phyloP scores from a whole-genome alignment of 768 basidiomycete species.

The Xerocomus potaroensis region DNA sequence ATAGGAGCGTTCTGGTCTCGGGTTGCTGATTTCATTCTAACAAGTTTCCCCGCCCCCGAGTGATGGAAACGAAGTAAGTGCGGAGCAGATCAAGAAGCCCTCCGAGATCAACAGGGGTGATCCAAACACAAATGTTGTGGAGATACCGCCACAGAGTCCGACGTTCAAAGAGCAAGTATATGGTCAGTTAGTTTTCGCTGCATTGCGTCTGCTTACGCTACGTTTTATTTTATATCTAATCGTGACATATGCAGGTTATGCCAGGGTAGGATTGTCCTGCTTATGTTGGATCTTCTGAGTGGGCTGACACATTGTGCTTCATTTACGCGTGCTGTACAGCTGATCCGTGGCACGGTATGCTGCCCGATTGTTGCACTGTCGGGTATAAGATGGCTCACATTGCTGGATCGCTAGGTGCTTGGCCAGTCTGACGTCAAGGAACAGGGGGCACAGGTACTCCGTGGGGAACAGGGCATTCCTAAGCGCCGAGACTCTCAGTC shows the following conservation, averaged over 20 bases:
- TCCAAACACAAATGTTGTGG: conserved; percentile 23
- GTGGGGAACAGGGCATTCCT: conserved; percentile 41
- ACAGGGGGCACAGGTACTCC: conserved; percentile 50
- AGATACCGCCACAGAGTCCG: conserved; percentile 25
- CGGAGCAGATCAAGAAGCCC: conserved; percentile 24
- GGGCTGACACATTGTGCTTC: conserved; percentile 4
- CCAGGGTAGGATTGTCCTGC: conserved; percentile 17
- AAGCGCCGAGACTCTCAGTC: conserved; percentile 22
- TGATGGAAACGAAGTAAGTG: conserved; percentile 36
- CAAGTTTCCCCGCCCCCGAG: conserved; percentile 33
- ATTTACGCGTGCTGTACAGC: conserved; percentile 11
- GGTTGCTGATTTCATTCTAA: not conserved
- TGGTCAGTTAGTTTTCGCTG: too few species aligned
- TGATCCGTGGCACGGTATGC: conserved; percentile 31
- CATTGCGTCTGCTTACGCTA: too few species aligned
- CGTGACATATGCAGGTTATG: too few species aligned
- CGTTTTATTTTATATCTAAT: too few species aligned
- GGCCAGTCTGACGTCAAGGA: conserved; percentile 43
- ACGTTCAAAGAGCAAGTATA: conserved; percentile 60
- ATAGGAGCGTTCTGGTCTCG: not conserved
- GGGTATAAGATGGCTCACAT: not conserved
- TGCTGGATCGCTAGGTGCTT: conserved; percentile 14
- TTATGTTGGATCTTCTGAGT: not conserved
- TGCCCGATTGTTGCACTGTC: not conserved
- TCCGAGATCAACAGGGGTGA: conserved; percentile 26